Evolutionary conservation across 352 stramenopile genomes (phyloP).

Genomic region (Thalassiosira ordinaria): DNA sequence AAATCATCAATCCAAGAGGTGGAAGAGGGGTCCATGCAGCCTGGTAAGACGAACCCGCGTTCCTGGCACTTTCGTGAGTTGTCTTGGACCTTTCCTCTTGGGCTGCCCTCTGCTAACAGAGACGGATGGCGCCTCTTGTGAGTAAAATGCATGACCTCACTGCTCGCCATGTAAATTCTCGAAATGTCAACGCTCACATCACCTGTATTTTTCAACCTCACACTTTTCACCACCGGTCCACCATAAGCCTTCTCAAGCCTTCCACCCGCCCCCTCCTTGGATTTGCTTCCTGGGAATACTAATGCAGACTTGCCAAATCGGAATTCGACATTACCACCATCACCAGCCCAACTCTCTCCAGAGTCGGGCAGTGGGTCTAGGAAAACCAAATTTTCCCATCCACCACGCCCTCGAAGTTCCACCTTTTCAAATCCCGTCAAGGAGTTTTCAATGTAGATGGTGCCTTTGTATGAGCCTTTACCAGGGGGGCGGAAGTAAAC

Average conservation of each 20-base stretch:
- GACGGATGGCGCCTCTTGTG: conserved; percentile 49
- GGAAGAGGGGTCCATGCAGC: conserved; percentile 30
- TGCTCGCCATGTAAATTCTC: conserved; percentile 58
- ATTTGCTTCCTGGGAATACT: conserved; percentile 71
- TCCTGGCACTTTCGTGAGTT: conserved; percentile 30
- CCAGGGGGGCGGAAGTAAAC: conserved; percentile 82
- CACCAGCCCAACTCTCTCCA: conserved; percentile 30
- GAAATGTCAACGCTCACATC: conserved; percentile 64
- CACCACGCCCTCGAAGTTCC: conserved; percentile 61
- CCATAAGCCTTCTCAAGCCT: neutral
- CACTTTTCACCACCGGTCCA: conserved; percentile 65
- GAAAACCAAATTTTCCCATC: conserved; percentile 79
- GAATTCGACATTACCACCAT: conserved; percentile 78
- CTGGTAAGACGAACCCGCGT: conserved; percentile 48
- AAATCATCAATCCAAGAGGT: conserved; percentile 23
- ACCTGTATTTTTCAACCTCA: conserved; percentile 74
- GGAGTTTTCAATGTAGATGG: conserved; percentile 83
- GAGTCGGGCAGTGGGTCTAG: conserved; percentile 51
- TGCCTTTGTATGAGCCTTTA: conserved; percentile 58
- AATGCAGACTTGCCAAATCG: conserved; percentile 70
- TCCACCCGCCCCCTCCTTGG: neutral
- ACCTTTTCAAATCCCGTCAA: conserved; percentile 82
- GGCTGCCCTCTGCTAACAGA: conserved; percentile 3
- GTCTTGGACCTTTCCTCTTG: neutral
- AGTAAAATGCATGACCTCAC: conserved; percentile 63